Conservation (phyloP, 2,329 filamentous ascomycete genomes). For the Apiospora saccharicola region DNA sequence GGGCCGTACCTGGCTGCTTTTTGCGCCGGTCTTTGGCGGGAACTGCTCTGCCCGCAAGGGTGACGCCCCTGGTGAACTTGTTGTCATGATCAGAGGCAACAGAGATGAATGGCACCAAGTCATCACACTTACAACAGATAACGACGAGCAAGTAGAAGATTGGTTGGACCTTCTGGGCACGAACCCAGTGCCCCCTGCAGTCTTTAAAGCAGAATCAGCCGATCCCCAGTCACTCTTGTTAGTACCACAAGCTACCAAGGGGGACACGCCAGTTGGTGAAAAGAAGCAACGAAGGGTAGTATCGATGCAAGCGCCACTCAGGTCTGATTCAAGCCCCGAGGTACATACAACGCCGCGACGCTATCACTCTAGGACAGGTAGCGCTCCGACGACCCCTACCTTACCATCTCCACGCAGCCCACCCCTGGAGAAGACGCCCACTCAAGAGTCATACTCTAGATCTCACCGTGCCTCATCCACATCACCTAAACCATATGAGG, state of each 20-base stretch:
- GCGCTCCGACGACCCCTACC: slow-evolving; percentile 40
- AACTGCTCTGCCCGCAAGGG: slow-evolving; percentile 83
- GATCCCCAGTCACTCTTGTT: slow-evolving; percentile 34
- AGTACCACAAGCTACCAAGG: slow-evolving; percentile 36
- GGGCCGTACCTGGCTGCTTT: slow-evolving; percentile 81
- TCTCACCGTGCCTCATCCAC: not conserved
- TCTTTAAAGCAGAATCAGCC: slow-evolving; percentile 43
- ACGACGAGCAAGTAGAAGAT: slow-evolving; percentile 79
- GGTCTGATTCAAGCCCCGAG: slow-evolving; percentile 31
- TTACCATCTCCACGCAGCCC: slow-evolving; percentile 29
- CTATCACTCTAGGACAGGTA: slow-evolving; percentile 43
- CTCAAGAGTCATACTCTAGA: slow-evolving; percentile 42
- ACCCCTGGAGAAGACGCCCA: slow-evolving; percentile 49
- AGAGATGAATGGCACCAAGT: slow-evolving; percentile 84
- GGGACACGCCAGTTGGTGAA: slow-evolving; percentile 50
- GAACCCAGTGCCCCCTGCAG: slow-evolving; percentile 56
- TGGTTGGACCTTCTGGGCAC: slow-evolving; percentile 83
- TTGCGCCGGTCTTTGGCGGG: slow-evolving; percentile 81
- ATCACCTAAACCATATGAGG: slow-evolving; percentile 21
- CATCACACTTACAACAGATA: slow-evolving; percentile 77
- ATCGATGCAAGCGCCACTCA: slow-evolving; percentile 34
- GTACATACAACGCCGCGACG: slow-evolving; percentile 45
- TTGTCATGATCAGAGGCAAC: slow-evolving; percentile 85
- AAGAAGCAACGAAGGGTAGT: slow-evolving; percentile 37
- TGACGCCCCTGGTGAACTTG: slow-evolving; percentile 72